phyloP scores from a whole-genome alignment of 2,329 filamentous ascomycete species.

The Stagonosporopsis tanaceti region DNA sequence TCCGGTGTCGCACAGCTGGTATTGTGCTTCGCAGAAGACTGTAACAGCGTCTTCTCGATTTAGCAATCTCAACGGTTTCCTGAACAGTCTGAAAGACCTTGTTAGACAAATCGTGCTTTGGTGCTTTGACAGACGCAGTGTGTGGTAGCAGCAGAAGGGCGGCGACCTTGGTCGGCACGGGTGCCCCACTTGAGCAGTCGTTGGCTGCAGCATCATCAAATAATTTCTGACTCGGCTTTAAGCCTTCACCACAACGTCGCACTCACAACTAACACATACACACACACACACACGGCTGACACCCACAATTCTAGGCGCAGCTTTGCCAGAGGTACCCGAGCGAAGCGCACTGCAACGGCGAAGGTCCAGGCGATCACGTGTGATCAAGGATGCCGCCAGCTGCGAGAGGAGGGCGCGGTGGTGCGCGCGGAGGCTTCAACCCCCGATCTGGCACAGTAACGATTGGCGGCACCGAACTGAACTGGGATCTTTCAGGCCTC shows the following conservation, averaged over 20 bases:
- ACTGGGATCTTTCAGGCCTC: constrained; percentile 52
- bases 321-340: background rate
- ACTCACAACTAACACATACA: background rate
- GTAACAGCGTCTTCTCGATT: background rate
- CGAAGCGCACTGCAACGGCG: background rate
- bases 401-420: constrained; percentile 46
- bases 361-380: constrained; percentile 1
- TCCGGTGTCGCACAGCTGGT: background rate
- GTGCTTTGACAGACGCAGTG: background rate
- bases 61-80: background rate
- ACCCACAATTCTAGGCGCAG: background rate
- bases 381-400: constrained; percentile 30
- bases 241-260: constrained; percentile 5
- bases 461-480: constrained; percentile 54
- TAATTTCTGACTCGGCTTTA: constrained; percentile 21
- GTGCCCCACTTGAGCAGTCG: constrained; percentile 33
- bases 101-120: background rate
- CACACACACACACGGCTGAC: background rate
- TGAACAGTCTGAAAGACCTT: background rate
- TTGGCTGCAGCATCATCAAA: constrained; percentile 20
- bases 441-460: constrained; percentile 46
- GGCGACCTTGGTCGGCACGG: constrained; percentile 15
- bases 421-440: constrained; percentile 40
- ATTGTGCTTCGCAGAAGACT: background rate
- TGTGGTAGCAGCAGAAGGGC: constrained; percentile 15